Evolutionary conservation across 495 filamentous ascomycete genomes (phyloP).

Genomic region (Cercophora newfieldiana): DNA sequence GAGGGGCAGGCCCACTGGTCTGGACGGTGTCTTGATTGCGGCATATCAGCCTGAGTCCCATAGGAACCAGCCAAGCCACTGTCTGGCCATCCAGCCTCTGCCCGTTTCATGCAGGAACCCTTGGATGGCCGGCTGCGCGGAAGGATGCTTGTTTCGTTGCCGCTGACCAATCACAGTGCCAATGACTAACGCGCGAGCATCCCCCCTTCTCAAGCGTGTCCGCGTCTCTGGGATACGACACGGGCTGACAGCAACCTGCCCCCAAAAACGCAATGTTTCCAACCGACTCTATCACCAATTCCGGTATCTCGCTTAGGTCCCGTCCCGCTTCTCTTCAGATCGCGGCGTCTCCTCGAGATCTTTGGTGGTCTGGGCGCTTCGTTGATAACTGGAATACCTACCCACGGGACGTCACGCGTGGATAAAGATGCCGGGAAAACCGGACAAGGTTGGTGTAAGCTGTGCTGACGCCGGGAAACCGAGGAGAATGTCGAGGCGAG

Average conservation of each 20-base stretch:
- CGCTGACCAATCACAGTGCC: neutral
- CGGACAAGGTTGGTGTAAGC: too few species aligned
- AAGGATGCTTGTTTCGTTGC: slow-evolving; percentile 8
- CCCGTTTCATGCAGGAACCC: slow-evolving; percentile 18
- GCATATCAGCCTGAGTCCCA: slow-evolving; percentile 22
- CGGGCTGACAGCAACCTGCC: neutral
- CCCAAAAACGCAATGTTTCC: neutral
- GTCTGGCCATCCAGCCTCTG: neutral
- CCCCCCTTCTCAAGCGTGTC: neutral
- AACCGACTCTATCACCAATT: neutral
- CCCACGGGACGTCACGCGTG: slow-evolving; percentile 4
- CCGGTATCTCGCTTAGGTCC: neutral
- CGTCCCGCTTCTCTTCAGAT: neutral
- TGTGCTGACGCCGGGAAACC: slow-evolving; percentile 7
- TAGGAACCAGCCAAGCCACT: slow-evolving; percentile 17
- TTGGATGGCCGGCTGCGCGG: neutral
- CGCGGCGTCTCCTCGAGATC: neutral
- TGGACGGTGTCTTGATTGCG: slow-evolving; percentile 17
- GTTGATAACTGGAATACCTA: neutral
- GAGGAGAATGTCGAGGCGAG: slow-evolving; percentile 3
- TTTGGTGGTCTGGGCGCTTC: neutral
- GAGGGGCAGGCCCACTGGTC: slow-evolving; percentile 10
- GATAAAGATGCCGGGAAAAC: slow-evolving; percentile 20
- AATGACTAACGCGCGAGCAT: neutral
- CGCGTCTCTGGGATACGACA: neutral